These are phyloP conservation scores for Coniochaeta sp. DNA, from an alignment of 2,329 filamentous ascomycete species.

Conservation along the genomic window DNA sequence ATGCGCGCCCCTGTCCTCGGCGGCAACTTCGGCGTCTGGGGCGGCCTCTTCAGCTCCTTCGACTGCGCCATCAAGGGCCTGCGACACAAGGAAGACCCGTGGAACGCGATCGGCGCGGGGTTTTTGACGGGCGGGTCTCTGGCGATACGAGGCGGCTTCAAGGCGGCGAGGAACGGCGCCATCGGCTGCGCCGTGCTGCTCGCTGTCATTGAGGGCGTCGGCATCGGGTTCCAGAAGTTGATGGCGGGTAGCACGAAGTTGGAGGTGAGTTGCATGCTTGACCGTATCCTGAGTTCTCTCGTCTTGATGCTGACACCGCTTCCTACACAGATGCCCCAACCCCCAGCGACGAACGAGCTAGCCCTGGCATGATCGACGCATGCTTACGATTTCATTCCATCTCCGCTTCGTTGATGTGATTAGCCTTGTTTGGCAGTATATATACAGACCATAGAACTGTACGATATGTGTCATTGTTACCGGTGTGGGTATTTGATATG, in stretches of 20 bases:
- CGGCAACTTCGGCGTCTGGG: constrained; percentile 98
- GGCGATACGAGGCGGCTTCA: constrained; percentile 84
- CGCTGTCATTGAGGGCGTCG: constrained; percentile 94
- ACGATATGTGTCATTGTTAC: no score
- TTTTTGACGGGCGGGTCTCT: constrained; percentile 94
- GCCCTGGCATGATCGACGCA: no score
- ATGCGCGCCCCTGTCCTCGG: constrained; percentile 91
- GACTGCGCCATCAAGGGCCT: constrained; percentile 95
- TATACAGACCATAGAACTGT: no score
- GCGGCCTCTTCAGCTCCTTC: constrained; percentile 89
- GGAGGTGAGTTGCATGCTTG: constrained; percentile 45
- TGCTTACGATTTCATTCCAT: no score
- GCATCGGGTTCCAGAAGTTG: constrained; percentile 92
- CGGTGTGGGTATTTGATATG: no score
- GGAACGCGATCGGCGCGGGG: constrained; percentile 88
- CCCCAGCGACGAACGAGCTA: no score
- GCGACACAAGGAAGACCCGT: constrained; percentile 94
- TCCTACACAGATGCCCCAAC: no score
- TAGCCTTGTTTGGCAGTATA: no score
- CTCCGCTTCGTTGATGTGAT: no score
- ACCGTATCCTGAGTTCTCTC: no score
- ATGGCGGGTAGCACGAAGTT: constrained; percentile 83
- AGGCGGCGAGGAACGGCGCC: constrained; percentile 87
- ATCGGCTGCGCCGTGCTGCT: constrained; percentile 93
- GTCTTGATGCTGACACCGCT: no score